phyloP scores from a whole-genome alignment of 2,329 filamentous ascomycete species.

The Hirsutella minnesotensis region DNA sequence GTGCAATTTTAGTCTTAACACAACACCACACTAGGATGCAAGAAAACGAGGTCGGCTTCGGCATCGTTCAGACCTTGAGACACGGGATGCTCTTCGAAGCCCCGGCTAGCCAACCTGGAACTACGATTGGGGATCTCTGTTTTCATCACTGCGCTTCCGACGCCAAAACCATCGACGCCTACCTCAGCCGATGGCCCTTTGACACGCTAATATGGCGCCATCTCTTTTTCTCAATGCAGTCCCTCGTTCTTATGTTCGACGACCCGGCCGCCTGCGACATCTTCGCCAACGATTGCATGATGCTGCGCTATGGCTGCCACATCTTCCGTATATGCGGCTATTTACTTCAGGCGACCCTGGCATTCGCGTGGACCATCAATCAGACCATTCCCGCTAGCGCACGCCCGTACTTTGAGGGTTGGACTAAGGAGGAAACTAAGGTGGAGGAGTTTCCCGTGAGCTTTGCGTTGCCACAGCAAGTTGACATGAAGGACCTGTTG shows the following conservation, averaged over 20 bases:
- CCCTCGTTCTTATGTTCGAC: too few relatives aligned
- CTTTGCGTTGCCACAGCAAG: not conserved
- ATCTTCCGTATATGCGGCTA: not conserved
- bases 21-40: not conserved
- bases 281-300: not conserved
- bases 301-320: not conserved
- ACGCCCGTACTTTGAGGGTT: not conserved
- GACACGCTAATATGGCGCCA: not conserved
- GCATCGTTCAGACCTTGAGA: not conserved
- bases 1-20: too few relatives aligned
- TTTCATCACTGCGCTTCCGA: not conserved
- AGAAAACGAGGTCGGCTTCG: not conserved
- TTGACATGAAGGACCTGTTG: not conserved
- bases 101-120: not conserved
- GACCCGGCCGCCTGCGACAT: not conserved
- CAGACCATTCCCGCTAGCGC: not conserved
- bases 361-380: not conserved
- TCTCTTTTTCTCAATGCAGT: not conserved
- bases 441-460: not conserved
- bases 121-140: not conserved
- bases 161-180: not conserved
- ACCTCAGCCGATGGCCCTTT: not conserved
- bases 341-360: not conserved
- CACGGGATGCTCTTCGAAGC: not conserved
- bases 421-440: not conserved